phyloP scores from a whole-genome alignment of 129 eudicot species.

The Centella asiatica region DNA sequence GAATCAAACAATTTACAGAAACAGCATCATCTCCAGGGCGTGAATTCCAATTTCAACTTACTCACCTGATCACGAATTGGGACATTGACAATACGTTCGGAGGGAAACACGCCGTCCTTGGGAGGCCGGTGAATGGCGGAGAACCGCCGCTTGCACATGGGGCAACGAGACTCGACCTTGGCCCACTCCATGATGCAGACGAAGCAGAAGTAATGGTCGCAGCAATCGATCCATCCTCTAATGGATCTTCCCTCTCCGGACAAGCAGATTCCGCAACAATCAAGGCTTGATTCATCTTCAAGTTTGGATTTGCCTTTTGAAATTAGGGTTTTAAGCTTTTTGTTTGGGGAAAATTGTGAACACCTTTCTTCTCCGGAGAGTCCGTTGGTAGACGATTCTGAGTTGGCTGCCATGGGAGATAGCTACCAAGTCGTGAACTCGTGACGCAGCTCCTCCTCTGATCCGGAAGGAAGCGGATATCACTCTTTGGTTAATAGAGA shows the following conservation, averaged over 20 bases:
- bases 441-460: not conserved
- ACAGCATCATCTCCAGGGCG: too few relatives aligned
- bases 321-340: constrained; percentile 44
- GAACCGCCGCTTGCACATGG: constrained; percentile 80
- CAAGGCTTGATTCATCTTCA: constrained; percentile 10
- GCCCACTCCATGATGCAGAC: constrained; percentile 95
- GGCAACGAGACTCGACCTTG: constrained; percentile 80
- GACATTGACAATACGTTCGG: constrained; percentile 48
- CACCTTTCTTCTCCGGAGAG: not conserved
- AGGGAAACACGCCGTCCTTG: constrained; percentile 39
- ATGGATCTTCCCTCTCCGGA: constrained; percentile 42
- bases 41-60: too few relatives aligned
- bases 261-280: constrained; percentile 72
- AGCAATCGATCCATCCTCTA: constrained; percentile 65
- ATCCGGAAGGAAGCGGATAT: too few relatives aligned
- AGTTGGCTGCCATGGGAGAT: not conserved
- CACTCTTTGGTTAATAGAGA: too few relatives aligned
- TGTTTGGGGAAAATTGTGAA: constrained; percentile 16
- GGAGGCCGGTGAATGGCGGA: constrained; percentile 52
- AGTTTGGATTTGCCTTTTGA: constrained; percentile 51
- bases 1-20: too few relatives aligned
- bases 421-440: not conserved
- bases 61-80: constrained; percentile 88
- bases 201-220: constrained; percentile 79
- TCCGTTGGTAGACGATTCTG: not conserved